Conservation (phyloP, 352 stramenopile species). For the Phytophthora pistaciae region DNA sequence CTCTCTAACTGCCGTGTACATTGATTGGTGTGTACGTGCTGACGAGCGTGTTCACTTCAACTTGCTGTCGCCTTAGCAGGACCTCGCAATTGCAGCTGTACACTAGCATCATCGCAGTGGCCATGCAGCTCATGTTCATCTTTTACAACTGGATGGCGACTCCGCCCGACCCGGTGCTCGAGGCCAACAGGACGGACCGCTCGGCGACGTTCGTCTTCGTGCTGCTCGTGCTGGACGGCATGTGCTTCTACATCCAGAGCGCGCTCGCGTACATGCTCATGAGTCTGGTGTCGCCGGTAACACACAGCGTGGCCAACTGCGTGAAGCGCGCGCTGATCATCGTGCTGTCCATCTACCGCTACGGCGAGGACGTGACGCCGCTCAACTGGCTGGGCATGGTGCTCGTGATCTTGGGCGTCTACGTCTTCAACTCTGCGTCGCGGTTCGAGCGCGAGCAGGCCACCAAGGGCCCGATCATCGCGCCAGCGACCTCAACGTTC, state of each 20-base stretch:
- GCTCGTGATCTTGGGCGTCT: constrained; percentile 91
- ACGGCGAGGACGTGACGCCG: constrained; percentile 85
- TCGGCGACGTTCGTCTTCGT: constrained; percentile 59
- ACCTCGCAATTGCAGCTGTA: constrained; percentile 91
- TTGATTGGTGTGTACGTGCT: constrained; percentile 1
- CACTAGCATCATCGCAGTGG: constrained; percentile 86
- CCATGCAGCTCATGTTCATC: constrained; percentile 88
- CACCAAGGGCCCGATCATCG: constrained; percentile 41
- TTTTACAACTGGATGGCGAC: constrained; percentile 68
- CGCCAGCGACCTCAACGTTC: constrained; percentile 30
- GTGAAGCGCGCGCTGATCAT: constrained; percentile 93
- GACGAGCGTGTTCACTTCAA: background rate
- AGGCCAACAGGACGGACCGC: constrained; percentile 34
- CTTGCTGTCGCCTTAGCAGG: constrained; percentile 34
- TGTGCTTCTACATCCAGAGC: constrained; percentile 93
- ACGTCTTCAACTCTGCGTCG: constrained; percentile 84
- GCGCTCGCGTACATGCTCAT: constrained; percentile 93
- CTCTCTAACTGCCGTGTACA: background rate
- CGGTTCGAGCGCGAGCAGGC: constrained; percentile 62
- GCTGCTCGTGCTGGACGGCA: constrained; percentile 70
- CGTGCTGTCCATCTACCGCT: constrained; percentile 92
- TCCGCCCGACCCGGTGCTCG: constrained; percentile 33
- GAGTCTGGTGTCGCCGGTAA: constrained; percentile 92
- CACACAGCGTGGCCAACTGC: constrained; percentile 92
- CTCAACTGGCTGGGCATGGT: constrained; percentile 88